Base-by-base conservation (phyloP, 2,329 filamentous ascomycete genomes). In the Fusarium subglutinans region DNA sequence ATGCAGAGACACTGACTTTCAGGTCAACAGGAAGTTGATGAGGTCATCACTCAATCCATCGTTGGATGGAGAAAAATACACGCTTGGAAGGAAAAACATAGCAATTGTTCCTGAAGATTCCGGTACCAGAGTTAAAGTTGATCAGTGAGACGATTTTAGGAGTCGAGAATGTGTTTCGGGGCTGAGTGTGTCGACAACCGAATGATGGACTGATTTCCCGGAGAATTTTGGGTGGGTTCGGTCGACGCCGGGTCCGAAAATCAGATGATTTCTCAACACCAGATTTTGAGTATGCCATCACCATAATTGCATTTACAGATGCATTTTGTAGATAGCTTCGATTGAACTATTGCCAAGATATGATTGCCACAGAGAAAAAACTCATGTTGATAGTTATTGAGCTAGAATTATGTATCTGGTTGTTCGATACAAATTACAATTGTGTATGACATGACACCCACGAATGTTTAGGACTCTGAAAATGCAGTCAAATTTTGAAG, bases 191-290 rank as follows among this genome's bases (percentile, higher is more conserved):
- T 56, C 45, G 50, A 66, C 58, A 63, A 53, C 63, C 58, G 63
- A 41, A 40, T 14, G 37, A 72, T 73, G 33, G 58, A 40, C 71
- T 73, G 71, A 73, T 72, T 74, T 58, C 11, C 24, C 62, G 63
- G 68, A 14, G 53, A 24, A 48, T 43, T 56, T 65, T 69, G 30
- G 63, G 47, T 45, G 64, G 70, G 41, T 54, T 73, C 72, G 72
- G 72, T 66, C 24, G 54, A 35, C 68, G 72, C 72, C 72, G 72
- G 68, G 57, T 43, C 68, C 54, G 48, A 69, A 40, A 15, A 72
- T 72, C 69, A 66, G 64, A 63, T 66, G 60, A 65, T 74, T 59
- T 47, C 24, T 44, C 30, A 40, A 37, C 18, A 26, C 24, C 30
- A 50, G 26, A 43, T 41, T n/a, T 12, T 58, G 37, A 35, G 22